Base-by-base conservation (phyloP, 169 alveolate genomes). In the Plasmodium gonderi region DNA sequence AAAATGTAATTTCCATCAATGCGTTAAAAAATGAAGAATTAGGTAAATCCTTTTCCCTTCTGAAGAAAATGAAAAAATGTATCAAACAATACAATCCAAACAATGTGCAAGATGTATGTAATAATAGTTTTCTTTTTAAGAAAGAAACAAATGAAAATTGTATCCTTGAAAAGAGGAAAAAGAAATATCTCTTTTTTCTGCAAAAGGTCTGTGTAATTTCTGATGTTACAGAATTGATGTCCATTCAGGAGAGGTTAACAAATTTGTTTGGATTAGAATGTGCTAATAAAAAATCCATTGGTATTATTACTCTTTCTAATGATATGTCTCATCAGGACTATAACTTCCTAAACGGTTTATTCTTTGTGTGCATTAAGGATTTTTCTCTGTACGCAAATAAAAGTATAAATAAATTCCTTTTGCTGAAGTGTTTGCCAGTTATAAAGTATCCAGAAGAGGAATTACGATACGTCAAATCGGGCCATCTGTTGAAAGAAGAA, bases 1-100 rank as follows among this genome's bases (percentile, higher is more conserved):
- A 83, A 31, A 83, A 83, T 72, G 26, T 47, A 69, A 83, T 83
- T 83, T 47, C 47, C 14, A n/a, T 83, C 2, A 51, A 49, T 49
- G 38, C 0, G 51, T 9, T 17, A 40, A 36, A 72, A 8, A 60
- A 33, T 2, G 64, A 45, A 9, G 12, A 64, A 31, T n/a, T n/a
- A n/a, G n/a, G n/a, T n/a, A n/a, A n/a, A n/a, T n/a, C n/a, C n/a
- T n/a, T n/a, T n/a, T n/a, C n/a, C n/a, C 17, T 7, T 20, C 26
- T 60, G 72, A 6, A 60, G 26, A 54, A 54, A 17, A 42, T 42
- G 4, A 9, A 42, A 42, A 42, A 42, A 42, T 51, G 68, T 11
- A 17, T 4, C 0, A 31, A 54, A 29, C 17, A 17, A 17, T 2
- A n/a, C 33, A 4, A 60, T 2, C 31, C 3, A 2, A 14, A 54